Base-by-base conservation (phyloP, 352 stramenopile genomes). In the Globisporangium yorkense region DNA sequence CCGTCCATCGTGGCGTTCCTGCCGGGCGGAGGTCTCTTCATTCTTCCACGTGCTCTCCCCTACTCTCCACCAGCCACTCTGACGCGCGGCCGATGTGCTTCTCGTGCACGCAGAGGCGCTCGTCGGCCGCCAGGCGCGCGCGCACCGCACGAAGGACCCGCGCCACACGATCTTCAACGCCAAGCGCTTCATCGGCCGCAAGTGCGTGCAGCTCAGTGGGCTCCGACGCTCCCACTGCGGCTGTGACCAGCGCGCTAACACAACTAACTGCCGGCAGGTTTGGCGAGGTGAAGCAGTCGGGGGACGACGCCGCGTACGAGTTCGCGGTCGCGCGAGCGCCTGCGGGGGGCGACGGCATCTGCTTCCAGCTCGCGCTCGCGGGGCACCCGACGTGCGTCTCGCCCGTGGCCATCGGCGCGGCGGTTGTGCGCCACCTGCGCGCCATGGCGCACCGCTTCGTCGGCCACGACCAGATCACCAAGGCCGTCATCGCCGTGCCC, bases 401-500 rank as follows among this genome's bases (percentile, higher is more conserved):
- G 7, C 80, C 80, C 5, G 54, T 85, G 0, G 29, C 64, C 10
- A 56, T 90, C 40, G 77, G 80, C 43, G 65, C 61, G 15, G 57
- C 55, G 1, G 60, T 90, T 18, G 72, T 90, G 16, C 20, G 48
- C 0, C 71, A 84, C 29, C 69, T 90, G 18, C 70, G 70, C 5
- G 46, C 45, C 16, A 77, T 84, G 62, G 80, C 80, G 18, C 63
- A 67, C 15, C 47, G 37, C 7, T 88, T 86, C 54, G 72, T 90
- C 15, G 75, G 78, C 7, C 80, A 90, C 59, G 51, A 86, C 29
- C 80, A 89, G 61, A 72, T 93, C 29, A 67, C 84, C 52, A 90
- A 90, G 57, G 82, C 76, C 21, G 88, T 97, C 27, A 89, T 97
- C 57, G 96, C 88, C 4, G 89, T 97, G 9, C 89, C 89, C 8